Percentiles rank a stretch among this genome's conserved stretches.
Evolutionary conservation across 2,329 filamentous ascomycete species (phyloP).

Genomic region (Lasiodiplodia theobromae): DNA sequence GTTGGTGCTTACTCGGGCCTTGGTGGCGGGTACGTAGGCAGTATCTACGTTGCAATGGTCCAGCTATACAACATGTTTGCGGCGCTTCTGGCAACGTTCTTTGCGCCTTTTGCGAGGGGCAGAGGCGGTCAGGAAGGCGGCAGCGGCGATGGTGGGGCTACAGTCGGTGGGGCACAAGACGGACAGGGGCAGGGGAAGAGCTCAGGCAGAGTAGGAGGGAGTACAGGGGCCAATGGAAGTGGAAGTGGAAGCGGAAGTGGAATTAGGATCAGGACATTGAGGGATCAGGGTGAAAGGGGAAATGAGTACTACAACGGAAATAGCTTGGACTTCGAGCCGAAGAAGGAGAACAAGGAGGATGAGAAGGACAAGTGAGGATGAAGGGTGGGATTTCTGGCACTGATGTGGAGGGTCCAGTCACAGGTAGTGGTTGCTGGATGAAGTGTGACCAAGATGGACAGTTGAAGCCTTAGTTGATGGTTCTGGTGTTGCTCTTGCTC

Average conservation of each 20-base stretch:
- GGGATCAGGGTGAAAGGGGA: constrained; percentile 51
- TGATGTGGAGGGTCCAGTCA: neutral
- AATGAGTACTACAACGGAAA: constrained; percentile 90
- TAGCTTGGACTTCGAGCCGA: constrained; percentile 75
- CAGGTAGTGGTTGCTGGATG: neutral
- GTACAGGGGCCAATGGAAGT: constrained; percentile 25
- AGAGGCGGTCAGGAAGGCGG: constrained; percentile 13
- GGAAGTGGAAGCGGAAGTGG: constrained; percentile 31
- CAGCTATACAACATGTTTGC: constrained; percentile 8
- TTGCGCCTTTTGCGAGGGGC: constrained; percentile 22
- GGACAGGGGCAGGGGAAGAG: constrained; percentile 41
- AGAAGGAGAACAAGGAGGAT: constrained; percentile 44
- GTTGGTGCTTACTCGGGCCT: constrained; percentile 63
- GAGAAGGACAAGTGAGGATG: neutral
- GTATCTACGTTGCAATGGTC: constrained; percentile 29
- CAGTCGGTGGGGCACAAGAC: neutral
- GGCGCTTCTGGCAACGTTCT: constrained; percentile 29
- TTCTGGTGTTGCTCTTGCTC: neutral
- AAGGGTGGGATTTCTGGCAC: neutral
- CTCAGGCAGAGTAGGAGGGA: constrained; percentile 34
- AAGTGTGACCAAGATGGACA: neutral
- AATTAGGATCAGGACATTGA: constrained; percentile 54
- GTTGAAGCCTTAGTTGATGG: neutral
- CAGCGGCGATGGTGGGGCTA: neutral
- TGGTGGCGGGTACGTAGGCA: constrained; percentile 31